Evolutionary conservation across 164 flowering plant species (phyloP).

Genomic region (Houttuynia cordata): DNA sequence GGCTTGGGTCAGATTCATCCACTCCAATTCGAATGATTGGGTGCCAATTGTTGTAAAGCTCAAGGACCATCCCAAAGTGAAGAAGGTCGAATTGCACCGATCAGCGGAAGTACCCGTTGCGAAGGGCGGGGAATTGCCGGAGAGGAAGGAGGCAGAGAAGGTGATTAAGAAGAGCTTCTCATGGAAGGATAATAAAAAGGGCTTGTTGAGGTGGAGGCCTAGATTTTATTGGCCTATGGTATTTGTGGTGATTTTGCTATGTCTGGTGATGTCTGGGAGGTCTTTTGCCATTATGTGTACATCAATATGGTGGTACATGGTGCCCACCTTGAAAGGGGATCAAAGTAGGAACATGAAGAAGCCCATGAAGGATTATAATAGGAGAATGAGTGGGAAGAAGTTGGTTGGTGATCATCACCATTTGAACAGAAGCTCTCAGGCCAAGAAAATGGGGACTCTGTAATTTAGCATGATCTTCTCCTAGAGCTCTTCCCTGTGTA

Average conservation of each 20-base stretch:
- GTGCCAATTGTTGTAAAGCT: conserved; percentile 6
- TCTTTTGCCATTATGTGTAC: conserved; percentile 14
- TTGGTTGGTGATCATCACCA: neutral
- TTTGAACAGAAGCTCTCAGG: neutral
- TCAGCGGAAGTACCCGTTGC: no score
- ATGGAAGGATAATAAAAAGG: neutral
- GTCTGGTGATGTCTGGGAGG: conserved; percentile 13
- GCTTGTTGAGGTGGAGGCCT: conserved; percentile 1
- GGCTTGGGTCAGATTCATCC: conserved; percentile 2
- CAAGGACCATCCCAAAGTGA: neutral
- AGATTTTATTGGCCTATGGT: neutral
- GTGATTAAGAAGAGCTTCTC: conserved; percentile 4
- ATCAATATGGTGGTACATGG: conserved; percentile 11
- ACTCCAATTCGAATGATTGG: conserved; percentile 5
- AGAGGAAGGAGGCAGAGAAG: neutral
- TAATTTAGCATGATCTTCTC: neutral
- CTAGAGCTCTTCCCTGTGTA: neutral
- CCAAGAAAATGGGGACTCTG: neutral
- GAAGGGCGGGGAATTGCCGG: neutral
- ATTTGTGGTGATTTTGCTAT: conserved; percentile 5
- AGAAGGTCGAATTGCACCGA: neutral
- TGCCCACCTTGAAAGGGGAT: conserved; percentile 2
- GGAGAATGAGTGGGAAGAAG: conserved; percentile 7
- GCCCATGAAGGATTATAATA: no score
- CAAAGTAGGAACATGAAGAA: conserved; percentile 3